Base-by-base conservation (phyloP, 371 early-diverging fungal species). In the Lichtheimia hyalospora region DNA sequence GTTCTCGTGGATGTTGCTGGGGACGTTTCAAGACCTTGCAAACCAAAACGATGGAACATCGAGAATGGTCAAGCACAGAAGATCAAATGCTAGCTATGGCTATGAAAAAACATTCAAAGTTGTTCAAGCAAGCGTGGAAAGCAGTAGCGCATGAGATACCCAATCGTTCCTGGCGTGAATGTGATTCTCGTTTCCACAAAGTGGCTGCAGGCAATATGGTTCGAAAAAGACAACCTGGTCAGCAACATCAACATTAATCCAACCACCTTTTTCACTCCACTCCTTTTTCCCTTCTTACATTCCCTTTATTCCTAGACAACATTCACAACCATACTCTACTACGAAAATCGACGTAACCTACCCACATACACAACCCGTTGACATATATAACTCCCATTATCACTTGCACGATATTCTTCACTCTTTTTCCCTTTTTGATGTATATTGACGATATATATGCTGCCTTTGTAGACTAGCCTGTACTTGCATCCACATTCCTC, bases 121-220 rank as follows among this genome's bases (percentile, higher is more conserved):
- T 76, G 16, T 76, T 76, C 62, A 73, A 73, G 52, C 69, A 73
- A 58, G 74, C 73, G 61, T 76, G 77, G 77, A 76, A 63, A 63
- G 63, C 77, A 5, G 71, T 76, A 8, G 66, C 73, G 2, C 52
- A 56, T 20, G 73, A 76, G 20, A 58, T 76, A 51, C 63, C 61
- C 7, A 59, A 68, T 44, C 63, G 71, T 40, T 64, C 71, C 10
- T 76, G 73, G 77, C 61, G 68, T 43, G 73, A 76, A 64, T 71
- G 73, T 48, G 69, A 69, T 51, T 34, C 61, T 2, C 40, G 67
- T 60, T 69, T 76, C 53, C 15, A 69, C 49, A 50, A 75, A 68
- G 52, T 74, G 44, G 42, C 53, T 63, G 23, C 40, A 7, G 44
- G 44, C 10, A 63, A 58, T 28, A 46, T 67, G 52, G 25, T 52